Conservation (phyloP, 371 early-diverging fungal genomes). For the Haplosporangium sp. region DNA sequence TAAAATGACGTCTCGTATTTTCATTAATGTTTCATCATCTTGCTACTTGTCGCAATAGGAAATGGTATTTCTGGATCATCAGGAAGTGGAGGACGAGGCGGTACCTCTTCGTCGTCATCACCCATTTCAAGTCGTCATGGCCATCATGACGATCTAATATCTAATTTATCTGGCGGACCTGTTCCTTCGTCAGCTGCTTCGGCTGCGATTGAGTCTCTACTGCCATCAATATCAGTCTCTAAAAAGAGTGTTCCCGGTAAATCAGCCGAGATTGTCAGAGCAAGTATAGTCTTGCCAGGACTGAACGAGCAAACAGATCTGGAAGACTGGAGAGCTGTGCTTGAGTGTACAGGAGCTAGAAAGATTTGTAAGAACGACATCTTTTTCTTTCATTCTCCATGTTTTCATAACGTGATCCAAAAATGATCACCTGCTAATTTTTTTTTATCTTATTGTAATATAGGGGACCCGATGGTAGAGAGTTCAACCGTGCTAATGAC, state of each 20-base stretch:
- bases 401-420: constrained; percentile 4
- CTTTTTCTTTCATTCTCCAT: background rate
- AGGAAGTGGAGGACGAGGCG: constrained; percentile 10
- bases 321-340: constrained; percentile 56
- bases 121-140: constrained; percentile 20
- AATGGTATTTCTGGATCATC: constrained; percentile 30
- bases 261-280: constrained; percentile 56
- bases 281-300: constrained; percentile 54
- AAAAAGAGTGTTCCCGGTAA: constrained; percentile 58
- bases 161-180: constrained; percentile 30
- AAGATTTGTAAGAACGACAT: constrained; percentile 45
- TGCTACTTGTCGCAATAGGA: constrained; percentile 10
- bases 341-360: constrained; percentile 56
- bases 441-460: background rate
- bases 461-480: constrained; percentile 58
- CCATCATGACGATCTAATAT: constrained; percentile 27
- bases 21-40: background rate
- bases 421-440: background rate
- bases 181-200: constrained; percentile 45
- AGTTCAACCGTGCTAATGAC: constrained; percentile 55
- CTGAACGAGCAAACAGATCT: constrained; percentile 55
- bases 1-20: constrained; percentile 2
- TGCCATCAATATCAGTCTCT: constrained; percentile 47
- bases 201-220: constrained; percentile 49
- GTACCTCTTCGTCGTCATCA: constrained; percentile 24